A percentile compares a stretch with the other conserved stretches of the same genome.
These are phyloP conservation scores for Penicillium hordei DNA, from an alignment of 2,329 filamentous ascomycete species.

Conservation along the genomic window DNA sequence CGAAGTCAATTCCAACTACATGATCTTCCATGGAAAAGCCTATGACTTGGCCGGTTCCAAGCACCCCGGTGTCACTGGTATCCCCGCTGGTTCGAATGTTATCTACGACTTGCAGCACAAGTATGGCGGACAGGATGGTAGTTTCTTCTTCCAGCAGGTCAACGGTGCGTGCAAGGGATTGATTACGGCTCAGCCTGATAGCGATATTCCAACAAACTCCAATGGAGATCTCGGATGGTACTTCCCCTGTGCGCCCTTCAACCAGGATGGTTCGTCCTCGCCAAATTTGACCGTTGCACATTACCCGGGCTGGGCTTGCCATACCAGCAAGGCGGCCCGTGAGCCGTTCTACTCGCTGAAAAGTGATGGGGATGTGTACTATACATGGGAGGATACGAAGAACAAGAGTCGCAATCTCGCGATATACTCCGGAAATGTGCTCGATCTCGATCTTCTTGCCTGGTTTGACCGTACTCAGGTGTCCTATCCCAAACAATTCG, in stretches of 20 bases:
- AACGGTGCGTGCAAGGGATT: conserved; percentile 94
- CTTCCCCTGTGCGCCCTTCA: conserved; percentile 88
- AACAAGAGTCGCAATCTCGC: conserved; percentile 87
- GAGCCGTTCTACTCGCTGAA: conserved; percentile 72
- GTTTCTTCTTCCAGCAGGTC: conserved; percentile 97
- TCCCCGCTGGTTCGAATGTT: conserved; percentile 73
- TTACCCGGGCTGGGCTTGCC: conserved; percentile 85
- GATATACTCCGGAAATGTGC: conserved; percentile 89
- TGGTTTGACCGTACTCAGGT: conserved; percentile 90
- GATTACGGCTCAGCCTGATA: conserved; percentile 65
- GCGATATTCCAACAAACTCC: conserved; percentile 73
- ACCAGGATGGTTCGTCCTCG: conserved; percentile 82
- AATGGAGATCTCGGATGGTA: conserved; percentile 87
- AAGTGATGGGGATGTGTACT: conserved; percentile 84
- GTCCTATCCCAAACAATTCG: conserved; percentile 71
- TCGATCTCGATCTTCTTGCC: conserved; percentile 81
- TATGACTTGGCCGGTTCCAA: conserved; percentile 76
- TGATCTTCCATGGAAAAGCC: conserved; percentile 94
- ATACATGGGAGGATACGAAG: conserved; percentile 89
- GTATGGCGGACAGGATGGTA: conserved; percentile 86
- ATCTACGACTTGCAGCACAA: conserved; percentile 81
- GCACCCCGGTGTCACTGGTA: conserved; percentile 78
- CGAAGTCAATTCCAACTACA: conserved; percentile 75
- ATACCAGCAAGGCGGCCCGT: conserved; percentile 70
- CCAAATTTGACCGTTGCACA: conserved; percentile 72